Evolutionary conservation across 1,284 basidiomycete genomes (phyloP).

Genomic region (Laetiporus sulphureus): DNA sequence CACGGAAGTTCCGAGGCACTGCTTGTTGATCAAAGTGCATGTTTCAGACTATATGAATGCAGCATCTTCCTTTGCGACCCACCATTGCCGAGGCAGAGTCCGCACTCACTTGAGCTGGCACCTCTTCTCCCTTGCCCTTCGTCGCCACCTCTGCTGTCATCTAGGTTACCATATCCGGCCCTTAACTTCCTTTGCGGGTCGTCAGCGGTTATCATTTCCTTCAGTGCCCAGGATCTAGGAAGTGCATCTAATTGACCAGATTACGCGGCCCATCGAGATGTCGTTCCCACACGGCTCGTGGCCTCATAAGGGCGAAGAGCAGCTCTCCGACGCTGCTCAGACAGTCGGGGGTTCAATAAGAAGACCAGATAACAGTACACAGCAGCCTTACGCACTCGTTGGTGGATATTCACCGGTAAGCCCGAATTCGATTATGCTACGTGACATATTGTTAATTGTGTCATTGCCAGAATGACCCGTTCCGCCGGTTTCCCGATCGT

Average conservation of each 20-base stretch:
- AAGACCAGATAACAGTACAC: constrained; percentile 23
- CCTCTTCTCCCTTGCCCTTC: constrained; percentile 10
- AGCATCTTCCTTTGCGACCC: constrained; percentile 11
- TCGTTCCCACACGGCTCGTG: constrained; percentile 23
- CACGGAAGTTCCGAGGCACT: constrained; percentile 6
- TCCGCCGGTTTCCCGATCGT: constrained; percentile 11
- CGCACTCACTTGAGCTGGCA: constrained; percentile 31
- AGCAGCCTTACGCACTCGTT: constrained; percentile 17
- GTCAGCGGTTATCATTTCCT: neutral
- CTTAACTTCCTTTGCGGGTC: constrained; percentile 15
- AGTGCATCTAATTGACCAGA: too few species aligned
- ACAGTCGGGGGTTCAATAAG: constrained; percentile 14
- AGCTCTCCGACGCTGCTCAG: constrained; percentile 17
- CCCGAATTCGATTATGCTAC: neutral
- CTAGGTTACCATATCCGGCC: too few species aligned
- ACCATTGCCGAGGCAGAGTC: constrained; percentile 41
- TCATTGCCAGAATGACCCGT: constrained; percentile 9
- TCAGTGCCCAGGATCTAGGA: too few species aligned
- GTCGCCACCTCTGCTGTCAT: too few species aligned
- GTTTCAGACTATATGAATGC: constrained; percentile 19
- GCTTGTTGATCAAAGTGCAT: constrained; percentile 8
- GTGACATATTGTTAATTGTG: neutral
- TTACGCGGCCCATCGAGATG: constrained; percentile 20
- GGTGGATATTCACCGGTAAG: constrained; percentile 20
- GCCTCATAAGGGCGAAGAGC: constrained; percentile 18